A percentile compares a stretch with the other conserved stretches of the same genome.
Conservation (phyloP, 306 rosid species). For the Fragaria nilgerrensis region DNA sequence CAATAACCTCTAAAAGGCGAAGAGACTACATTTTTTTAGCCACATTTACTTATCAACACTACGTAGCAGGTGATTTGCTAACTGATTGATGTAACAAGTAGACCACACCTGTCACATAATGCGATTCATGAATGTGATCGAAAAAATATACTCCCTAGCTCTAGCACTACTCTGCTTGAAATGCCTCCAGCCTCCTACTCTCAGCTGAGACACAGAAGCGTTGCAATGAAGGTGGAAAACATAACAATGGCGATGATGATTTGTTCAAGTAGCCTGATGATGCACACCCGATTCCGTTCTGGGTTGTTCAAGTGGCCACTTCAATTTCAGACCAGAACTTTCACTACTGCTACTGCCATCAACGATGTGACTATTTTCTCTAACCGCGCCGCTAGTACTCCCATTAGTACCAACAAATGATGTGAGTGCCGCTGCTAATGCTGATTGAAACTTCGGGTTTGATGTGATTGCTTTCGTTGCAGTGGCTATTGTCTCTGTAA, state of each 20-base stretch:
- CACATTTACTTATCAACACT: neutral
- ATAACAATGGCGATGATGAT: constrained; percentile 16
- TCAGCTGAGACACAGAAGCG: neutral
- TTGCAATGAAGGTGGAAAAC: constrained; percentile 5
- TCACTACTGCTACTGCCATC: constrained; percentile 21
- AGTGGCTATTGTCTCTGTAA: constrained; percentile 60
- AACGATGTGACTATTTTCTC: constrained; percentile 12
- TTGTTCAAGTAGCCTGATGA: constrained; percentile 27
- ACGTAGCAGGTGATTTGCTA: neutral
- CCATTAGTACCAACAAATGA: constrained; percentile 55
- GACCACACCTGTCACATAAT: neutral
- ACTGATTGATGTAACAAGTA: neutral
- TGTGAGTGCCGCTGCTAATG: constrained; percentile 76
- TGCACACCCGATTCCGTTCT: neutral
- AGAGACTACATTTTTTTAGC: neutral
- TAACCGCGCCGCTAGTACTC: constrained; percentile 9
- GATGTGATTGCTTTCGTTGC: constrained; percentile 81
- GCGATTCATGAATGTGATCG: neutral
- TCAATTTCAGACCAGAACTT: constrained; percentile 27
- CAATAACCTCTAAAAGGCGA: neutral
- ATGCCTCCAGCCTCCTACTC: neutral
- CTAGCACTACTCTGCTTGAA: neutral
- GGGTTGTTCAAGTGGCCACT: constrained; percentile 10
- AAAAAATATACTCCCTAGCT: neutral
- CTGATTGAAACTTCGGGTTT: constrained; percentile 82